Conservation (phyloP, 208 protist genomes). For the Crithidia expoeki region DNA sequence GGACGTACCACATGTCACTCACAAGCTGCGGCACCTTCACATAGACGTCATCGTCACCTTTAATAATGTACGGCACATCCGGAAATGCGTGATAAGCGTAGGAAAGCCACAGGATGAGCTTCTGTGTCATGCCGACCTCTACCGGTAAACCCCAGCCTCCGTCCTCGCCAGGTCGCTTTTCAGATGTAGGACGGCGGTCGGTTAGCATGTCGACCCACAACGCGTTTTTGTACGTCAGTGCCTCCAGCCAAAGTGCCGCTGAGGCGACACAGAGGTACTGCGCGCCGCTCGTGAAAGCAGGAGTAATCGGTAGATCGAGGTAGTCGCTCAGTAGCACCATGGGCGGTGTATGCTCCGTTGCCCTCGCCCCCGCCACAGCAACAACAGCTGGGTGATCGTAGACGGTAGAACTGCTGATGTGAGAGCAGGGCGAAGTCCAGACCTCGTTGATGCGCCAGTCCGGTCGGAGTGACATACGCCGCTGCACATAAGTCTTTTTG, state of each 20-base stretch:
- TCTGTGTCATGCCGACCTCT: slow-evolving; percentile 54
- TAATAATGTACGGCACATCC: slow-evolving; percentile 42
- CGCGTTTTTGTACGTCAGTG: slow-evolving; percentile 35
- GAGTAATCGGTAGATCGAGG: slow-evolving; percentile 6
- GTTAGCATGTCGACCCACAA: slow-evolving; percentile 39
- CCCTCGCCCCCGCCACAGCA: neutral
- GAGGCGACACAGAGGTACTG: slow-evolving; percentile 14
- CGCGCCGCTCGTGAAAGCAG: slow-evolving; percentile 3
- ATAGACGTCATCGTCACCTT: slow-evolving; percentile 65
- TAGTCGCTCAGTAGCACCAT: neutral
- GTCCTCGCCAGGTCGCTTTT: slow-evolving; percentile 25
- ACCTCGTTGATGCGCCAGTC: neutral
- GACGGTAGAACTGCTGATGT: neutral
- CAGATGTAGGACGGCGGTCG: slow-evolving; percentile 20
- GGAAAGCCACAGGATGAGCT: slow-evolving; percentile 47
- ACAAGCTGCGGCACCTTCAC: slow-evolving; percentile 59
- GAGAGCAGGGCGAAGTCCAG: slow-evolving; percentile 3
- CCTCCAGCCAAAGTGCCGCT: slow-evolving; percentile 38
- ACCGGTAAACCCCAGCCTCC: slow-evolving; percentile 39
- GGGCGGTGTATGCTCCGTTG: neutral
- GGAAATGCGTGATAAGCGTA: slow-evolving; percentile 45
- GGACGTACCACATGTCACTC: slow-evolving; percentile 35
- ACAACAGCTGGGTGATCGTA: neutral
- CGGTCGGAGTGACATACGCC: neutral
- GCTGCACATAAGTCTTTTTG: neutral